Conservation (phyloP, 352 stramenopile species). For the Phytophthora fragariaefolia region DNA sequence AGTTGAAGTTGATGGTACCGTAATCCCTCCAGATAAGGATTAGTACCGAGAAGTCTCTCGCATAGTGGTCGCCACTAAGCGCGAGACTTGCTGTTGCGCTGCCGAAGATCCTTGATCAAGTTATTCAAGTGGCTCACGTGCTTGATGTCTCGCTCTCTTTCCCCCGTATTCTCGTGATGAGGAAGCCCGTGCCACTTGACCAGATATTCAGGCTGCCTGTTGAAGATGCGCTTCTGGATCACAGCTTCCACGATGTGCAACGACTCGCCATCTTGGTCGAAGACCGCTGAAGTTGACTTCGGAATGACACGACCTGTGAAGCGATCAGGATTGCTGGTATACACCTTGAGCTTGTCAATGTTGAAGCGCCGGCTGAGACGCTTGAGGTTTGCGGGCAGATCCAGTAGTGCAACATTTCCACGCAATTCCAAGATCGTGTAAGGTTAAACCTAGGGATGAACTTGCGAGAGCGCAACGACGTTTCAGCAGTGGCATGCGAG, state of each 20-base stretch:
- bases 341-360: too few relatives aligned
- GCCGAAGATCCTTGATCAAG: not conserved
- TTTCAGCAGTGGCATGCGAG: constrained; percentile 2
- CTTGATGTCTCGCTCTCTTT: not conserved
- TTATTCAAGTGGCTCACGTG: not conserved
- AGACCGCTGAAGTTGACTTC: not conserved
- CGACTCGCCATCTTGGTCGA: not conserved
- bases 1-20: too few relatives aligned
- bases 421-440: not conserved
- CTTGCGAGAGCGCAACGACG: not conserved
- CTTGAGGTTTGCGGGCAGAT: too few relatives aligned
- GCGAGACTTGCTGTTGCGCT: too few relatives aligned
- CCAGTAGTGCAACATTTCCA: not conserved
- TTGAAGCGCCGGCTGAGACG: too few relatives aligned
- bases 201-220: not conserved
- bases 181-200: too few relatives aligned
- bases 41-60: too few relatives aligned
- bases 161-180: not conserved
- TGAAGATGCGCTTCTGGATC: not conserved
- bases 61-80: too few relatives aligned
- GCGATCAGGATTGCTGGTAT: too few relatives aligned
- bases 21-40: too few relatives aligned
- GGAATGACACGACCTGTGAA: too few relatives aligned
- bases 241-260: not conserved
- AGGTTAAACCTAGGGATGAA: not conserved